Conservation (phyloP, 1,284 basidiomycete species). For the Naganishia sp. region DNA sequence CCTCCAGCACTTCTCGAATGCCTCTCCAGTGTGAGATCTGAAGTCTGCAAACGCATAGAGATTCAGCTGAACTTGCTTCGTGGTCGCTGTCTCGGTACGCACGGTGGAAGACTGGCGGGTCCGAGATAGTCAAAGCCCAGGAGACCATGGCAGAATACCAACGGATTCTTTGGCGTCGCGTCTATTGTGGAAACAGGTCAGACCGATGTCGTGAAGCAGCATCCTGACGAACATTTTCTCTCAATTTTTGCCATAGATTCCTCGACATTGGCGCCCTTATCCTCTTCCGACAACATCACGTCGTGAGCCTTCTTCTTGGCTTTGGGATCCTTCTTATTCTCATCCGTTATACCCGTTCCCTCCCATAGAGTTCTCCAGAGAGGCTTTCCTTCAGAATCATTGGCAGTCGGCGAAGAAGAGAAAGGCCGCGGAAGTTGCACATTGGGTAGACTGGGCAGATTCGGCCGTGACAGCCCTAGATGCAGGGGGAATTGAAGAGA, state of each 20-base stretch:
- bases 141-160: constrained; percentile 92
- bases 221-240: constrained; percentile 65
- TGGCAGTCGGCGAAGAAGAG: constrained; percentile 2
- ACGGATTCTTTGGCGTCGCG: constrained; percentile 71
- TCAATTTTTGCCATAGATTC: constrained; percentile 63
- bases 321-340: constrained; percentile 22
- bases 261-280: constrained; percentile 57
- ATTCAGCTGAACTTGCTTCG: constrained; percentile 34
- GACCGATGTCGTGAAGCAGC: background rate
- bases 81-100: constrained; percentile 1
- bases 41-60: constrained; percentile 65
- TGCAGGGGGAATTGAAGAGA: constrained; percentile 25
- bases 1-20: constrained; percentile 83
- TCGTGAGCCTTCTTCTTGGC: constrained; percentile 58
- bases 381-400: constrained; percentile 12
- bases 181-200: constrained; percentile 46
- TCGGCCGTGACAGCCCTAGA: constrained; percentile 26
- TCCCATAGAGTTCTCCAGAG: constrained; percentile 32
- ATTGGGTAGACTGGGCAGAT: constrained; percentile 17
- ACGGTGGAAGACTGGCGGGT: constrained; percentile 44
- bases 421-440: constrained; percentile 19
- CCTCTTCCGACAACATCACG: constrained; percentile 56
- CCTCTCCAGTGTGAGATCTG: constrained; percentile 93
- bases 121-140: constrained; percentile 71
- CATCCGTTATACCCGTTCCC: constrained; percentile 14